phyloP scores from a whole-genome alignment of 768 basidiomycete genomes.

The Termitomyces sp. region DNA sequence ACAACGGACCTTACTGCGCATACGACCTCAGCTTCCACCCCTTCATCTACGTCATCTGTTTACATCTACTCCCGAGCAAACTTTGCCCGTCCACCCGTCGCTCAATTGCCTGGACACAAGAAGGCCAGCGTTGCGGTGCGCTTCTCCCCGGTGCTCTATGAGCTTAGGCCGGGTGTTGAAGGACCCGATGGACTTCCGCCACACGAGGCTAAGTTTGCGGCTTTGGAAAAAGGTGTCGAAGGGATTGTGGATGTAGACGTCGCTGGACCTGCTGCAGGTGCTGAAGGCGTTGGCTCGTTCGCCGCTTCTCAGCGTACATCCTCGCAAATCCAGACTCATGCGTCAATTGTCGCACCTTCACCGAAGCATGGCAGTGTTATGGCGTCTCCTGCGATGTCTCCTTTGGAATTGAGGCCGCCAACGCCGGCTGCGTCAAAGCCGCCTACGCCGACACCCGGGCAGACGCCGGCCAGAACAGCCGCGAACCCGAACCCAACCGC shows the following conservation, averaged over 20 bases:
- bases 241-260: conserved; percentile 59
- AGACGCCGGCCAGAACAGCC: conserved; percentile 12
- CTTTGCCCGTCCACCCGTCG: conserved; percentile 88
- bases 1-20: conserved; percentile 28
- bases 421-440: conserved; percentile 60
- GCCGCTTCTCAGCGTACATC: conserved; percentile 30
- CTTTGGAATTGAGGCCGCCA: conserved; percentile 48
- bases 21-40: conserved; percentile 29
- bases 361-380: conserved; percentile 30
- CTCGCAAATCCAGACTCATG: conserved; percentile 14
- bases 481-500: conserved; percentile 25
- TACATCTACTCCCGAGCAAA: conserved; percentile 97
- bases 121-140: conserved; percentile 92
- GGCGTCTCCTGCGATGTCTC: conserved; percentile 53
- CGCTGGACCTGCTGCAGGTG: conserved; percentile 30
- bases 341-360: conserved; percentile 41
- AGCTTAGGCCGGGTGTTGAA: conserved; percentile 64
- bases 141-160: conserved; percentile 92
- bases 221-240: conserved; percentile 64
- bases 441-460: conserved; percentile 37
- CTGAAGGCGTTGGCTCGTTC: conserved; percentile 15
- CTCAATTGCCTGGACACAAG: conserved; percentile 93
- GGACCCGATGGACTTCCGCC: conserved; percentile 18
- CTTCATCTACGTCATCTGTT: conserved; percentile 50
- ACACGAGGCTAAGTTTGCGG: conserved; percentile 38